Conservation (phyloP, 2,329 filamentous ascomycete species). For the Colletotrichum lini region DNA sequence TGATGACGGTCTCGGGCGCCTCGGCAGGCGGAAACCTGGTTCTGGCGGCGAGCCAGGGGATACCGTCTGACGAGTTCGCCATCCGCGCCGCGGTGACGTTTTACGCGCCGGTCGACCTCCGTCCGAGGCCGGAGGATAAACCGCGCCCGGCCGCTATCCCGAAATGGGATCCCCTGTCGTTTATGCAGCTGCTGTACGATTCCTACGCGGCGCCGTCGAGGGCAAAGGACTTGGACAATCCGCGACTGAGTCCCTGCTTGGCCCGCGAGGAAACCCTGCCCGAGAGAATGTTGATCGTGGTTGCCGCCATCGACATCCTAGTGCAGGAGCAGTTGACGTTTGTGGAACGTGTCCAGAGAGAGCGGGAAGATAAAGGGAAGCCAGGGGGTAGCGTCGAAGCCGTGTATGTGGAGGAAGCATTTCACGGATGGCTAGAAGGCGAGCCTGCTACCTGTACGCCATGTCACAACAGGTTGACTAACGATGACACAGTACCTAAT, state of each 20-base stretch:
- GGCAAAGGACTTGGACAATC: slow-evolving; percentile 48
- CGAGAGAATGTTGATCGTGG: slow-evolving; percentile 55
- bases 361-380: slow-evolving; percentile 36
- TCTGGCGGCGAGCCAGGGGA: slow-evolving; percentile 50
- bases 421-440: slow-evolving; percentile 39
- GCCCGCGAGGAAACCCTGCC: slow-evolving; percentile 54
- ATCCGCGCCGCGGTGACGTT: slow-evolving; percentile 58
- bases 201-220: slow-evolving; percentile 55
- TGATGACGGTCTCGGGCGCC: slow-evolving; percentile 60
- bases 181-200: slow-evolving; percentile 59
- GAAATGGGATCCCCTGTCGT: slow-evolving; percentile 54
- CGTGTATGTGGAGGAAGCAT: slow-evolving; percentile 14
- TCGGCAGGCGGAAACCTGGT: slow-evolving; percentile 62
- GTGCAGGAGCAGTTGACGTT: slow-evolving; percentile 57
- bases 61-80: slow-evolving; percentile 23
- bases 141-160: slow-evolving; percentile 52
- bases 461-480: background rate
- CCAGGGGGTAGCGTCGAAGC: slow-evolving; percentile 9
- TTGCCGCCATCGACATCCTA: slow-evolving; percentile 59
- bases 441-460: background rate
- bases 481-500: background rate
- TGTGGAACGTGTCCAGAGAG: slow-evolving; percentile 48
- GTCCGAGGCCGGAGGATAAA: slow-evolving; percentile 57
- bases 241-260: slow-evolving; percentile 55
- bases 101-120: slow-evolving; percentile 57